Evolutionary conservation across 192 early-diverging fungal genomes (phyloP).

Genomic region (Geranomyces variabilis): DNA sequence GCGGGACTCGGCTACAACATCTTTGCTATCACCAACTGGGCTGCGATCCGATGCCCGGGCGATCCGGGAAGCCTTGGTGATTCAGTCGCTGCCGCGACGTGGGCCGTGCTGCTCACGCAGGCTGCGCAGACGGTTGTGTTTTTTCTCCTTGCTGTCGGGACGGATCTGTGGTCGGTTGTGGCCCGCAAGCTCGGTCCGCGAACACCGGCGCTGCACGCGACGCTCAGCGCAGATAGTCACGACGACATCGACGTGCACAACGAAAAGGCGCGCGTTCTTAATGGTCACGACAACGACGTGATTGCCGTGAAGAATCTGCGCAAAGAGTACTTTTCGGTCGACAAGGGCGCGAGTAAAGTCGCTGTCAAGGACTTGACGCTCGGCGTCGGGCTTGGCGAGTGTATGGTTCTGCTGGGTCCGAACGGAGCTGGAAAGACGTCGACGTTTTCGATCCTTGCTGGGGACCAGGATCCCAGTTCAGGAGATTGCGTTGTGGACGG

Average conservation of each 20-base stretch:
- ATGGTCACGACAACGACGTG: background rate
- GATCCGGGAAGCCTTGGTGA: background rate
- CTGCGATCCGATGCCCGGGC: background rate
- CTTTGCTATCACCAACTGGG: conserved; percentile 2
- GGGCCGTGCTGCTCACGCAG: conserved; percentile 5
- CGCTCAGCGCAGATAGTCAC: background rate
- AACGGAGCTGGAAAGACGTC: conserved; percentile 54
- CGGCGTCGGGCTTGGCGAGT: conserved; percentile 51
- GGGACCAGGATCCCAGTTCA: conserved; percentile 16
- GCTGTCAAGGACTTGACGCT: conserved; percentile 46
- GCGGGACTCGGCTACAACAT: background rate
- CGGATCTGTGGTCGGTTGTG: background rate
- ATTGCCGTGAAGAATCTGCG: background rate
- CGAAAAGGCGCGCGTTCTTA: background rate
- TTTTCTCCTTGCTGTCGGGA: conserved; percentile 1
- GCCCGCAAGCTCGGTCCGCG: background rate
- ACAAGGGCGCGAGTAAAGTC: background rate
- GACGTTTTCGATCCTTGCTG: conserved; percentile 17
- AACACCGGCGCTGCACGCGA: background rate
- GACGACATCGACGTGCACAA: background rate
- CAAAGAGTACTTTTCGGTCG: background rate
- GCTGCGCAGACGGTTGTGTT: conserved; percentile 2
- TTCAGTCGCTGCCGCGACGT: background rate
- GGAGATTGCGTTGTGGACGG: conserved; percentile 24
- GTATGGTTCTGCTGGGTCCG: conserved; percentile 56